These are phyloP conservation scores for Torulaspora maleeae DNA, from an alignment of 805 yeast genomes.

Conservation along the genomic window DNA sequence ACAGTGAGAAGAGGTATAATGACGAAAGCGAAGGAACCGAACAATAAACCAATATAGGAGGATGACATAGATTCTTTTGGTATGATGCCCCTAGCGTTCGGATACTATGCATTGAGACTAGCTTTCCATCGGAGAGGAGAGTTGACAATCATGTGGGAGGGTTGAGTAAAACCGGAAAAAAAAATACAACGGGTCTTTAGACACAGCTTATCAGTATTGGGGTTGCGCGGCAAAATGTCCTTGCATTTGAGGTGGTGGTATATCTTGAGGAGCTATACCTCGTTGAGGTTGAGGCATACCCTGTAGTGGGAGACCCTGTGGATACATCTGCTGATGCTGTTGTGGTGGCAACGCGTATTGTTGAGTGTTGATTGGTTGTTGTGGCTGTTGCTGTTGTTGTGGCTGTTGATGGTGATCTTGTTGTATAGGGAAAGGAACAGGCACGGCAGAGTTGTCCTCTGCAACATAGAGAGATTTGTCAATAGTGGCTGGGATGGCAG, in stretches of 20 bases:
- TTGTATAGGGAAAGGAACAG: conserved; percentile 77
- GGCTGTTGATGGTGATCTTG: conserved; percentile 33
- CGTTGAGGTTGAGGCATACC: conserved; percentile 17
- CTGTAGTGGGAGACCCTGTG: conserved; percentile 26
- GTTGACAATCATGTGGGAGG: neutral
- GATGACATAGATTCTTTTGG: neutral
- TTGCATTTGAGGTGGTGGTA: conserved; percentile 17
- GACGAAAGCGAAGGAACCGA: neutral
- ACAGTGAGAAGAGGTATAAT: conserved; percentile 1
- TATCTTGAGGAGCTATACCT: conserved; percentile 11
- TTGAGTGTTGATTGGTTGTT: conserved; percentile 11
- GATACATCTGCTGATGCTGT: conserved; percentile 26
- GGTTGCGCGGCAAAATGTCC: conserved; percentile 12
- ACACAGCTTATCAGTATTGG: neutral
- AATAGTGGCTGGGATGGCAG: conserved; percentile 91
- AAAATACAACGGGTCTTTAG: neutral
- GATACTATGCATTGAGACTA: neutral
- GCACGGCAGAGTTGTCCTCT: conserved; percentile 65
- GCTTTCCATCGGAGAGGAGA: neutral
- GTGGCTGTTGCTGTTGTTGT: conserved; percentile 16
- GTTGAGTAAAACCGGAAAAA: neutral
- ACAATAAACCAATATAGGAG: neutral
- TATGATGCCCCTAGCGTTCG: neutral
- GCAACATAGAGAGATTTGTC: conserved; percentile 88
- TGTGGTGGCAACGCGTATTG: conserved; percentile 25